Conservation (phyloP, 805 yeast species). For the Candida montana region DNA sequence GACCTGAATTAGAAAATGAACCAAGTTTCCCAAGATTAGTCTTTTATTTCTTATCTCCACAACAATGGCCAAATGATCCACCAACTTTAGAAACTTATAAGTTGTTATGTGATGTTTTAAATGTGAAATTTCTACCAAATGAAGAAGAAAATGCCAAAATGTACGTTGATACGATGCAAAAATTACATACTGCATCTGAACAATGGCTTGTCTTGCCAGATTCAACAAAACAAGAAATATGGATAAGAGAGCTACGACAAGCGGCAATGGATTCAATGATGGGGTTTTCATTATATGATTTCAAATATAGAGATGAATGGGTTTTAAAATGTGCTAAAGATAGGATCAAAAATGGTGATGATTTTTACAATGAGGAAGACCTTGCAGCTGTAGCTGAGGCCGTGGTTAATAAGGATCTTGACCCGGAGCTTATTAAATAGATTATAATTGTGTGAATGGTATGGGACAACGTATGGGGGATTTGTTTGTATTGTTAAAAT, state of each 20-base stretch:
- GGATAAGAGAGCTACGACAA: constrained; percentile 39
- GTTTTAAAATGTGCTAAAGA: constrained; percentile 26
- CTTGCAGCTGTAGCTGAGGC: constrained; percentile 26
- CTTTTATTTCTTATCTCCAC: constrained; percentile 39
- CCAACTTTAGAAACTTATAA: constrained; percentile 43
- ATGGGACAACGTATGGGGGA: too few species aligned
- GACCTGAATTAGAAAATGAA: constrained; percentile 35
- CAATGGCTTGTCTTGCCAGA: constrained; percentile 37
- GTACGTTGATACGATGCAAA: constrained; percentile 29
- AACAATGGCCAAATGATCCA: constrained; percentile 48
- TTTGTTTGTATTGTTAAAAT: neutral
- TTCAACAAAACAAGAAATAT: constrained; percentile 33
- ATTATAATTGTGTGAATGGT: too few species aligned
- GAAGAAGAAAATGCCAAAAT: constrained; percentile 8
- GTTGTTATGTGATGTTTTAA: constrained; percentile 26
- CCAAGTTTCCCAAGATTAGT: constrained; percentile 48
- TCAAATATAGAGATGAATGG: constrained; percentile 38
- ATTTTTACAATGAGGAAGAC: constrained; percentile 18
- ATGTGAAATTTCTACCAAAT: constrained; percentile 18
- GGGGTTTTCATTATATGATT: constrained; percentile 35
- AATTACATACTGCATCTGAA: constrained; percentile 40
- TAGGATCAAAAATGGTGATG: constrained; percentile 2
- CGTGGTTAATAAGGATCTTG: constrained; percentile 17
- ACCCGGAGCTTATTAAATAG: constrained; percentile 15
- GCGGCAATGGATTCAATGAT: constrained; percentile 42